Base-by-base conservation (phyloP, 345 rosid species). In the Gossypium anomalum region DNA sequence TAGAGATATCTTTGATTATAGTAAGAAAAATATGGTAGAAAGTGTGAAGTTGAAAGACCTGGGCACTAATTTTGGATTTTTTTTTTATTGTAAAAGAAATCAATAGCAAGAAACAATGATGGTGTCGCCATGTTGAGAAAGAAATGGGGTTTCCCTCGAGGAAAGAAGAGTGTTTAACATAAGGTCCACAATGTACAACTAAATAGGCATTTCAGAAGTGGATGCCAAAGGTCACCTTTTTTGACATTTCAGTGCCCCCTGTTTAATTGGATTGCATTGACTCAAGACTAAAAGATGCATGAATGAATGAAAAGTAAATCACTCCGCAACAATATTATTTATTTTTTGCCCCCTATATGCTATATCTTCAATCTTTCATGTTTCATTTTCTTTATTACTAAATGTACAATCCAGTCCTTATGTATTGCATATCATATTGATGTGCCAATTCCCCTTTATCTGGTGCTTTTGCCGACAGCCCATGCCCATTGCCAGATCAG, bases 191-290 rank as follows among this genome's bases (percentile, higher is more conserved):
- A 11, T 19, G 16, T 2, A 14, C 60, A 43, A 19, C 58, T 14
- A 15, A 70, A 47, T 65, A 23, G 72, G 59, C 75, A 67, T 44
- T 68, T 61, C 22, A 48, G 64, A 57, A 67, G 86, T 75, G 84
- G 84, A 67, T 78, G 80, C 82, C 79, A 78, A 76, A 74, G 78
- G 75, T 45, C 19, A 6, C 3, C 57, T 75, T 70, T 73, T 57
- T 74, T 58, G 63, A 60, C 62, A 57, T 78, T 75, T 75, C 65
- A 59, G 41, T 53, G 66, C 49, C 48, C 48, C 60, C 25, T n/a
- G 72, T 58, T 22, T 23, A 25, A 23, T 45, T 69, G 55, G n/a
- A 73, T 74, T 82, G 85, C 84, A 82, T 85, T 82, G 86, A 80
- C 87, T 82, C 84, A 75, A 85, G 85, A 4, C 12, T 57, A 20